Evolutionary conservation across 2,329 filamentous ascomycete genomes (phyloP).

Genomic region (Trichoderma koningiopsis): DNA sequence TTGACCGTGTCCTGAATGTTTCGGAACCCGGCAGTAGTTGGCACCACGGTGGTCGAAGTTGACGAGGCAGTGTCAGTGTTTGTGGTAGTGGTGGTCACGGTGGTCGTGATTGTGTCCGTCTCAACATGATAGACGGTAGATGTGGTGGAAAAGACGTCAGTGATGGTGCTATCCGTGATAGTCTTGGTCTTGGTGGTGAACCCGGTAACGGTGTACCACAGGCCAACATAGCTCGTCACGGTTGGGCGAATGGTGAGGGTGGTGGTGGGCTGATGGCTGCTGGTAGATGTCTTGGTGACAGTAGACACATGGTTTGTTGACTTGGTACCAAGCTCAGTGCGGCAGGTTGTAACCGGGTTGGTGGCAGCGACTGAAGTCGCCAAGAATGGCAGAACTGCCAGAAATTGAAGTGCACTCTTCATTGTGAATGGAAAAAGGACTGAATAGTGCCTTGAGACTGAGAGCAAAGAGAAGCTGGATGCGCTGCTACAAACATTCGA

Average conservation of each 20-base stretch:
- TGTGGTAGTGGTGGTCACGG: conserved; percentile 4
- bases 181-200: neutral
- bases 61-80: neutral
- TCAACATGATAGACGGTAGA: neutral
- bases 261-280: neutral
- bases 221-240: neutral
- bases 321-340: neutral
- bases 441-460: neutral
- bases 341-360: neutral
- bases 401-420: neutral
- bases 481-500: neutral
- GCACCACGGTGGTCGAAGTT: conserved; percentile 11
- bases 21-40: conserved; percentile 11
- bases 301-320: neutral
- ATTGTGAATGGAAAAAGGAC: neutral
- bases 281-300: neutral
- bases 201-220: neutral
- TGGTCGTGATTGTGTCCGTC: neutral
- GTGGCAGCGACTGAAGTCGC: neutral
- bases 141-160: neutral
- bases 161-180: neutral
- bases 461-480: neutral
- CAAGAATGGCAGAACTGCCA: neutral
- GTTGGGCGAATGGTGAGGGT: neutral
- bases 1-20: neutral